A percentile compares a stretch with the other conserved stretches of the same genome.
These are phyloP conservation scores for Cystobasidiopsis lactophilus DNA, from an alignment of 768 basidiomycete species.

Conservation along the genomic window DNA sequence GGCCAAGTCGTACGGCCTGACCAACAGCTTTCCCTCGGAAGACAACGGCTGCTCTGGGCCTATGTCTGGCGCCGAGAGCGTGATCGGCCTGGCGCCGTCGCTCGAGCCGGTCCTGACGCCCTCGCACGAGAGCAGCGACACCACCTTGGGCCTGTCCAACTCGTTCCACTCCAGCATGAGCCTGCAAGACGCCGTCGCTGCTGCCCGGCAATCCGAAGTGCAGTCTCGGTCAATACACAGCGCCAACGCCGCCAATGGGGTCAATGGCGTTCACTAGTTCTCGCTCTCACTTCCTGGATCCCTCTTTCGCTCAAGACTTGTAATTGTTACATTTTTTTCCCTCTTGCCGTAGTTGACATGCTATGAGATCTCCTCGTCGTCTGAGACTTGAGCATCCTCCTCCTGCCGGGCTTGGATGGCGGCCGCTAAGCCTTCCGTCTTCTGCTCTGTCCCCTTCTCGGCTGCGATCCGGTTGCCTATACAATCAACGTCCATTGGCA, in stretches of 20 bases:
- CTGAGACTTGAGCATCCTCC: background rate
- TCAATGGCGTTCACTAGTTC: background rate
- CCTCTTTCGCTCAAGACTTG: background rate
- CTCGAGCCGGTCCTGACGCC: background rate
- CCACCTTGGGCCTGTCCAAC: constrained; percentile 6
- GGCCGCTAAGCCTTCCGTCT: background rate
- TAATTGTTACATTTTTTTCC: background rate
- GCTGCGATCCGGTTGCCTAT: constrained; percentile 6
- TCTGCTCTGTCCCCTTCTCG: constrained; percentile 4
- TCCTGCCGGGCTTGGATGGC: background rate
- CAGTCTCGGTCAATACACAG: background rate
- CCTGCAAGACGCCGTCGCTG: too few species aligned
- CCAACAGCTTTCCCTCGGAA: background rate
- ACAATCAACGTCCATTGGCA: too few species aligned
- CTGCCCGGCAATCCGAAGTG: too few species aligned
- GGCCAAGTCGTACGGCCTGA: constrained; percentile 1
- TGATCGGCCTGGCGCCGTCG: constrained; percentile 36
- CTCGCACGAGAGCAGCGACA: background rate
- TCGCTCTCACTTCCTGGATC: background rate
- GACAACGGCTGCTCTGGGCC: constrained; percentile 26
- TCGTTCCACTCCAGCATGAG: constrained; percentile 1
- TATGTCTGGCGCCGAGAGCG: constrained; percentile 46
- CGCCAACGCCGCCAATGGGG: too few species aligned
- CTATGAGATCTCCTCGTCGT: background rate
- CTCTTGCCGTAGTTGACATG: background rate